A percentile compares a stretch with the other conserved stretches of the same genome.
phyloP scores from a whole-genome alignment of 1,139 yeast species.

The Lipomyces yarrowii region DNA sequence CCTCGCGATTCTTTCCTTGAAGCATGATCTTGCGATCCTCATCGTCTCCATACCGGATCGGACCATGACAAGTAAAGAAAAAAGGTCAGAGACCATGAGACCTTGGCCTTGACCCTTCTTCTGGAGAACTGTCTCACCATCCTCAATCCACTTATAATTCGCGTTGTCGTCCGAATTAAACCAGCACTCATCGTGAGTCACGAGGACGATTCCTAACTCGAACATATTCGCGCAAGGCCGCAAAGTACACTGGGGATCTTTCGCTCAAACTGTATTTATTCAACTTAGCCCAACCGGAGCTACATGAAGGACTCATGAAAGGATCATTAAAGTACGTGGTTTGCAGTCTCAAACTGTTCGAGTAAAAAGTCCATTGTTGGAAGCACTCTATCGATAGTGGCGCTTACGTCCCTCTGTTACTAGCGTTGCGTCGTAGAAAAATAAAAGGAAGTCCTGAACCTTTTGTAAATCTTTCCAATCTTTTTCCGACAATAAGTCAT shows the following conservation, averaged over 20 bases:
- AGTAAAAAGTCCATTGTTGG: slow-evolving; percentile 5
- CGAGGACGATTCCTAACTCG: too few species aligned
- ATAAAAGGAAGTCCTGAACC: neutral
- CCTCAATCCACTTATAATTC: too few species aligned
- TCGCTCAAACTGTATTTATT: neutral
- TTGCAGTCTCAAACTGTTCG: slow-evolving; percentile 2
- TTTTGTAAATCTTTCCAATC: neutral
- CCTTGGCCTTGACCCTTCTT: too few species aligned
- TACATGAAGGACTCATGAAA: neutral
- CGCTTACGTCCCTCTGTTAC: neutral
- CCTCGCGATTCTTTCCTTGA: neutral
- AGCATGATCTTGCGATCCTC: neutral
- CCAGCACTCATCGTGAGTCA: too few species aligned
- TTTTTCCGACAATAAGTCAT: neutral
- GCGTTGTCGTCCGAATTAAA: too few species aligned
- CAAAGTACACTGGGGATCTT: slow-evolving; percentile 1
- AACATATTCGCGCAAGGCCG: too few species aligned
- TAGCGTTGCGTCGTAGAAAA: neutral
- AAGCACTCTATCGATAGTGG: neutral
- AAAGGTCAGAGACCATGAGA: too few species aligned
- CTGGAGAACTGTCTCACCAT: too few species aligned
- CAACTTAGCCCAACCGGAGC: slow-evolving; percentile 8
- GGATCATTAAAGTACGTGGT: neutral
- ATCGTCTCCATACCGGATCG: neutral
- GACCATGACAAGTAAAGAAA: neutral